Conservation (phyloP, 2,329 filamentous ascomycete genomes). For the Sarocladium brachiariae region DNA sequence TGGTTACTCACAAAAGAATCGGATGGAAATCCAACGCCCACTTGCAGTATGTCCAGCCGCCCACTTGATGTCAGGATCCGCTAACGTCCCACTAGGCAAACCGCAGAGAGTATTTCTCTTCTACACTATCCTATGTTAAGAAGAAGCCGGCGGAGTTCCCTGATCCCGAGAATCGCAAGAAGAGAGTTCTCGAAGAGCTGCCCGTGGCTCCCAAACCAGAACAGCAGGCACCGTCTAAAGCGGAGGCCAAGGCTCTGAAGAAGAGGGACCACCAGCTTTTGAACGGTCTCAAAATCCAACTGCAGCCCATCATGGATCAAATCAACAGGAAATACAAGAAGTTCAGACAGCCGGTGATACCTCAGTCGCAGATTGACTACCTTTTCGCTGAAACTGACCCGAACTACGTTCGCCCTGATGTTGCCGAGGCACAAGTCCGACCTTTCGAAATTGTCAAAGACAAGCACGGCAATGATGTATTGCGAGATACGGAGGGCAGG, state of each 20-base stretch:
- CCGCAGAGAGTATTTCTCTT: slow-evolving; percentile 74
- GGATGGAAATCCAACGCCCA: slow-evolving; percentile 63
- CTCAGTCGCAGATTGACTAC: slow-evolving; percentile 68
- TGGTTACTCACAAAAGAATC: slow-evolving; percentile 74
- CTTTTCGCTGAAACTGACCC: slow-evolving; percentile 80
- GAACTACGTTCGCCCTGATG: slow-evolving; percentile 53
- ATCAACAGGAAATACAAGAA: slow-evolving; percentile 85
- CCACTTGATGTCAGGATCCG: not conserved
- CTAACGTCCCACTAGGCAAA: slow-evolving; percentile 27
- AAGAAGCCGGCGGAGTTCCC: slow-evolving; percentile 82
- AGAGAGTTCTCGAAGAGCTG: slow-evolving; percentile 70
- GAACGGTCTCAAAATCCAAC: slow-evolving; percentile 78
- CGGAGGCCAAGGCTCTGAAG: slow-evolving; percentile 72
- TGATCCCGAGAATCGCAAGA: slow-evolving; percentile 78
- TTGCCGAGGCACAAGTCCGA: slow-evolving; percentile 49
- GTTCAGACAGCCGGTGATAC: slow-evolving; percentile 75
- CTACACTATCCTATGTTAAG: slow-evolving; percentile 67
- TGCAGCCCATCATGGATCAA: slow-evolving; percentile 96
- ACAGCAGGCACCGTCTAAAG: slow-evolving; percentile 63
- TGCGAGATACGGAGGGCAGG: slow-evolving; percentile 70
- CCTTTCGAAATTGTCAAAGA: slow-evolving; percentile 79
- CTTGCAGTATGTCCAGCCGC: slow-evolving; percentile 41
- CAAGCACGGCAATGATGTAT: slow-evolving; percentile 66
- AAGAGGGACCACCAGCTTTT: slow-evolving; percentile 77
- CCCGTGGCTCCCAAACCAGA: slow-evolving; percentile 67